phyloP scores from a whole-genome alignment of 306 rosid genomes.

The Cucumis hystrix region DNA sequence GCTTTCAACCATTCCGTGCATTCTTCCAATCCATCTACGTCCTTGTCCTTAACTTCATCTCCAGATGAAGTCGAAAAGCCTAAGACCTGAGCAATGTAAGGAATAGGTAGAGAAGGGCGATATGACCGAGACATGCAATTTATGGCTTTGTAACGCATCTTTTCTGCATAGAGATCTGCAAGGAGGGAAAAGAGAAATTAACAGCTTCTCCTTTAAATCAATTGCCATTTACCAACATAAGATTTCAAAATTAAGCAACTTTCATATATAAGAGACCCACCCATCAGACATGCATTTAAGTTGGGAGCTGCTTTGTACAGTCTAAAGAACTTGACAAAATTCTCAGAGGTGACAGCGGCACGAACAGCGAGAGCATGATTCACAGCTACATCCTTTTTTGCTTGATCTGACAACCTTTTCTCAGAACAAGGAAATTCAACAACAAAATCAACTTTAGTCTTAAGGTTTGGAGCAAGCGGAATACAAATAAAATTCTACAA shows the following conservation, averaged over 20 bases:
- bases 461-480: background rate
- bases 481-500: background rate
- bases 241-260: background rate
- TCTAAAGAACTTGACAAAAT: constrained; percentile 75
- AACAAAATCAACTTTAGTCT: background rate
- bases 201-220: background rate
- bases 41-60: constrained; percentile 38
- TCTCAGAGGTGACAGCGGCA: constrained; percentile 83
- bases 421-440: constrained; percentile 16
- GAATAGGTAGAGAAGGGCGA: constrained; percentile 78
- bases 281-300: constrained; percentile 82
- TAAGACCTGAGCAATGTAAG: constrained; percentile 69
- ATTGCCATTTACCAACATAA: background rate
- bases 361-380: constrained; percentile 95
- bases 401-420: constrained; percentile 56
- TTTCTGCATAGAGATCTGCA: constrained; percentile 81
- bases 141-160: constrained; percentile 88
- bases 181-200: background rate
- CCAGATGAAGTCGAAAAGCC: constrained; percentile 37
- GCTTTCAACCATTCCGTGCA: constrained; percentile 91
- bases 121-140: constrained; percentile 90
- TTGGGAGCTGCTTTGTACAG: constrained; percentile 82
- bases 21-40: constrained; percentile 55
- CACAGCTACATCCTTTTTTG: constrained; percentile 69
- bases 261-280: constrained; percentile 26